These are phyloP conservation scores for Candida glucosophila DNA, from an alignment of 1,139 yeast species.

Conservation along the genomic window DNA sequence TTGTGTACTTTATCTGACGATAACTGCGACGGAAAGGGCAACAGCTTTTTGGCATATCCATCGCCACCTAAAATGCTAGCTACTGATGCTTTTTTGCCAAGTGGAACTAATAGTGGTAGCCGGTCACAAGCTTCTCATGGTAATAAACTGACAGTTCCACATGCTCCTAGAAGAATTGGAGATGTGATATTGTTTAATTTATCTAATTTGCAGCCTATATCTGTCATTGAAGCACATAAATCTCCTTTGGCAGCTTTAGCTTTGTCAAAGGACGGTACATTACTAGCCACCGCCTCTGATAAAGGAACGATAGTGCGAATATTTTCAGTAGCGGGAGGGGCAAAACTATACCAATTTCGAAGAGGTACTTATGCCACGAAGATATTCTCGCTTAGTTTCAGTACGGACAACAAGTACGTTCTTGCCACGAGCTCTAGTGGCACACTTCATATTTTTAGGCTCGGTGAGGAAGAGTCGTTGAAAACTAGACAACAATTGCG, in stretches of 20 bases:
- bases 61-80: constrained; percentile 57
- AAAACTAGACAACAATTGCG: constrained; percentile 28
- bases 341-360: constrained; percentile 79
- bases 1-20: constrained; percentile 62
- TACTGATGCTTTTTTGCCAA: constrained; percentile 34
- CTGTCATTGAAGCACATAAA: constrained; percentile 91
- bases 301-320: constrained; percentile 91
- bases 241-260: constrained; percentile 74
- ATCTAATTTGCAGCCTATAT: constrained; percentile 67
- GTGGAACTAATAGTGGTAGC: constrained; percentile 38
- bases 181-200: constrained; percentile 86
- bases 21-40: constrained; percentile 13
- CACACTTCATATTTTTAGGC: constrained; percentile 83
- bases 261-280: constrained; percentile 70
- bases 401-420: constrained; percentile 63
- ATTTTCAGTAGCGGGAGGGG: constrained; percentile 76
- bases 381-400: constrained; percentile 77
- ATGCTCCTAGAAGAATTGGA: constrained; percentile 54
- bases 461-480: constrained; percentile 53
- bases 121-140: constrained; percentile 34
- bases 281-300: constrained; percentile 89
- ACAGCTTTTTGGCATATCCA: constrained; percentile 80
- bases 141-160: constrained; percentile 37
- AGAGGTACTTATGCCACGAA: constrained; percentile 91
- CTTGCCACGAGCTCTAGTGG: constrained; percentile 87